These are phyloP conservation scores for Aureobasidium sp. DNA, from an alignment of 2,329 filamentous ascomycete genomes.

Conservation along the genomic window DNA sequence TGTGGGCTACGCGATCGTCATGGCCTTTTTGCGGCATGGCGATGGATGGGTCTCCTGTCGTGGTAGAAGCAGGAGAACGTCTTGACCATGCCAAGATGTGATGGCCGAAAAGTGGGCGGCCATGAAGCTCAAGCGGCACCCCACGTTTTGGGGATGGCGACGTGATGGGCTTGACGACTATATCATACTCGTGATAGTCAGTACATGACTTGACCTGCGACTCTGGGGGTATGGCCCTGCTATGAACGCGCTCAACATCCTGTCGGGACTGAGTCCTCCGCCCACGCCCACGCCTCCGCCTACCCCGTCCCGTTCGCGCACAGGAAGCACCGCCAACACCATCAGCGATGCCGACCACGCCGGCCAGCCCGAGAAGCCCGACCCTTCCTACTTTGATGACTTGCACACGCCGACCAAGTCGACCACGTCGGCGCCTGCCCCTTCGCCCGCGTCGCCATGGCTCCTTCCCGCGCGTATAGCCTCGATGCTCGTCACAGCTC, in stretches of 20 bases:
- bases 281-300: slow-evolving; percentile 21
- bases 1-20: background rate
- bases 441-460: slow-evolving; percentile 29
- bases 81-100: background rate
- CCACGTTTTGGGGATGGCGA: background rate
- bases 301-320: slow-evolving; percentile 38
- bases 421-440: slow-evolving; percentile 24
- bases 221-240: slow-evolving; percentile 31
- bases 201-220: background rate
- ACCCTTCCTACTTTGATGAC: slow-evolving; percentile 46
- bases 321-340: slow-evolving; percentile 35
- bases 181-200: background rate
- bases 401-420: slow-evolving; percentile 19
- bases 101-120: background rate
- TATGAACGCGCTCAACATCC: slow-evolving; percentile 94
- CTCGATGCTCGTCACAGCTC: slow-evolving; percentile 61
- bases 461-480: slow-evolving; percentile 60
- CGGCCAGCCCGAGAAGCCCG: slow-evolving; percentile 37
- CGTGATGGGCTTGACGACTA: background rate
- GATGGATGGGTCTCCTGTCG: background rate
- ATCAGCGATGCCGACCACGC: slow-evolving; percentile 28
- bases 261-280: slow-evolving; percentile 60
- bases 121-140: slow-evolving; percentile 1
- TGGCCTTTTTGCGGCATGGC: background rate
- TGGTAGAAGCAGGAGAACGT: background rate